Base-by-base conservation (phyloP, 225 moss, liverwort and hornwort species). In the Bryum argenteum region DNA sequence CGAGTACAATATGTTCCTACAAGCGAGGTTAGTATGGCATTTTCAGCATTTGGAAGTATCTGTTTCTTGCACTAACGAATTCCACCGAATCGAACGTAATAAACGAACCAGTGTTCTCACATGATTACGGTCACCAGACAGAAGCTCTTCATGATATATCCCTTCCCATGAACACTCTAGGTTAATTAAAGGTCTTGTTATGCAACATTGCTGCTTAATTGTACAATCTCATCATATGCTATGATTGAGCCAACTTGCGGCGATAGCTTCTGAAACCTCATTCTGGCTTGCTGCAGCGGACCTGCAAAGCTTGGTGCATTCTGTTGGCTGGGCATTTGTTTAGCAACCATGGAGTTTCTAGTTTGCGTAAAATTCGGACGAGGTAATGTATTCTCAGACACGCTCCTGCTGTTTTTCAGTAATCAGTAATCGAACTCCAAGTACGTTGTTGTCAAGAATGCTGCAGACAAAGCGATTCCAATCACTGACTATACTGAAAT, bases 361-460 rank as follows among this genome's bases (percentile, higher is more conserved):
- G 88, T 98, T 61, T 88, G 89, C 78, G 85, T 94, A n/a, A 94
- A 98, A 70, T 98, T 98, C 53, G 98, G 98, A 74, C 84, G 83
- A 85, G 98, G 97, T 97, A 90, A 56, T 54, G 17, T 19, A 64
- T 19, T 11, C 39, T 43, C 37, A 47, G 50, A 11, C 61, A 23
- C 60, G 51, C n/a, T 21, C 14, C 41, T 61, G 28, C 19, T 40
- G 47, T 61, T 55, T 2, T 41, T 19, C 10, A 54, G 24, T 71
- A 50, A 43, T 18, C 3, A 54, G 41, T 17, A 48, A 54, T 18
- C 50, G 17, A 26, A 28, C 54, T n/a, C 42, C 15, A 56, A 10
- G 20, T 48, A 41, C 22, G 56, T n/a, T 8, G 21, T 43, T 37
- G 14, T 57, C 18, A 21, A 56, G 0, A 10, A n/a, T 58, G 43